Evolutionary conservation across 306 rosid species (phyloP), one percentile per base, ranked within the genome.

Genomic region (Carpinus viminea): DNA sequence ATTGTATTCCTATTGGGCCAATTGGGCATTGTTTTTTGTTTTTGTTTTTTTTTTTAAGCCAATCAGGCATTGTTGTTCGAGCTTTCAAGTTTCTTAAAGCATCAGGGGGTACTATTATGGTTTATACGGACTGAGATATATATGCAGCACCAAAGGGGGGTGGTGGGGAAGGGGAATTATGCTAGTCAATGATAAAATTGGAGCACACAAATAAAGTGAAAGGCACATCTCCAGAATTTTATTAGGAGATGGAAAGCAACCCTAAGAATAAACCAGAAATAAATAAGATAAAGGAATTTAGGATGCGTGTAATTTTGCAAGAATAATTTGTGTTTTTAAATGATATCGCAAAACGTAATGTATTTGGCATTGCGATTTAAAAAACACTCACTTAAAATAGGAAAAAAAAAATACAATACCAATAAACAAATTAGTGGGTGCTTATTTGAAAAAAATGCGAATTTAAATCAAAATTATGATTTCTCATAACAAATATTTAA

Each of bases 1-100:
- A 66, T 38, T 72, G 55, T 31, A 76, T 80, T 68, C 46, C 26
- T 34, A 3, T 34, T 43, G 61, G 81, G 81, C 74, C 87, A 81
- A 47, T 64, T 48, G 54, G 45, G 73, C 71, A 18, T 43, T 57
- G 60, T 59, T 12, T 24, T 24, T 24, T 24, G 26, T 24, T 24
- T 24, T 24, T 24, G 26, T 24, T 24, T 24, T 24, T 24, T 24
- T 24, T 24, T 24, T 24, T 24, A 24, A 24, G 26, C 26, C 26
- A 24, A 24, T 64, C 36, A 46, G 45, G 73, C 70, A 18, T 43
- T 57, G 60, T 59, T 12, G 51, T 34, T 72, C 50, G 70, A 80
- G 64, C 31, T 38, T 80, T 83, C 77, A 56, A 64, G 68, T 75
- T 78, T 66, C 51, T 36, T 79, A 38, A 7, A 74, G 70, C 59